phyloP scores from a whole-genome alignment of 345 rosid genomes.

The Arabidopsis suecica region DNA sequence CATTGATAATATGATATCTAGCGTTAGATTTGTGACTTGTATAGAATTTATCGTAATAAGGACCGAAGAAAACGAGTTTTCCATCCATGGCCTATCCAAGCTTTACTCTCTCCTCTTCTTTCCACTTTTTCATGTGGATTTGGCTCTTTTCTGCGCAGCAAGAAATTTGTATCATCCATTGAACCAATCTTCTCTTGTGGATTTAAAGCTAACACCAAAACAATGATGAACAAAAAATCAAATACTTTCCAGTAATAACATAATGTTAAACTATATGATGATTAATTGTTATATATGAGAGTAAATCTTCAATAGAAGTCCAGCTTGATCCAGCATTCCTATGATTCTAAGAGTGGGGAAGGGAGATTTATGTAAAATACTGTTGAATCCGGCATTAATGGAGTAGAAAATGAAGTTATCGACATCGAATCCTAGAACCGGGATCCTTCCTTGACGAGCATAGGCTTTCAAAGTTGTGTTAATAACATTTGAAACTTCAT shows the following conservation, averaged over 20 bases:
- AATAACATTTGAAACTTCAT: slow-evolving; percentile 62
- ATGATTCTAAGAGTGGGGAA: background rate
- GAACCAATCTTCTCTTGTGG: slow-evolving; percentile 37
- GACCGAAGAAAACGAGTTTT: slow-evolving; percentile 21
- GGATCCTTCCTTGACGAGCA: slow-evolving; percentile 86
- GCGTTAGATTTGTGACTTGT: background rate
- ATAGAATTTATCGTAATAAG: background rate
- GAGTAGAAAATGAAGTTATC: slow-evolving; percentile 61
- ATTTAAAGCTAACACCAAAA: slow-evolving; percentile 32
- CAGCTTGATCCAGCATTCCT: background rate
- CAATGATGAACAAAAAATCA: background rate
- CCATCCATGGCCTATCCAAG: slow-evolving; percentile 30
- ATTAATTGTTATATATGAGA: no score
- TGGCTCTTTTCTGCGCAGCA: slow-evolving; percentile 30
- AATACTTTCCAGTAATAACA: no score
- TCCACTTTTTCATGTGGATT: background rate
- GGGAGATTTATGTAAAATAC: slow-evolving; percentile 31
- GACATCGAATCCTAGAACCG: slow-evolving; percentile 63
- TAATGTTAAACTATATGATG: no score
- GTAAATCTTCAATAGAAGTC: background rate
- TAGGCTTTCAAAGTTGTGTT: slow-evolving; percentile 66
- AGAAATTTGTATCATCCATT: slow-evolving; percentile 21
- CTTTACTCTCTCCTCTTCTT: slow-evolving; percentile 20
- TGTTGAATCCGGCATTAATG: slow-evolving; percentile 47
- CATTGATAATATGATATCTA: background rate